These are phyloP conservation scores for Aureobasidium sp. DNA, from an alignment of 2,329 filamentous ascomycete species.

Conservation along the genomic window DNA sequence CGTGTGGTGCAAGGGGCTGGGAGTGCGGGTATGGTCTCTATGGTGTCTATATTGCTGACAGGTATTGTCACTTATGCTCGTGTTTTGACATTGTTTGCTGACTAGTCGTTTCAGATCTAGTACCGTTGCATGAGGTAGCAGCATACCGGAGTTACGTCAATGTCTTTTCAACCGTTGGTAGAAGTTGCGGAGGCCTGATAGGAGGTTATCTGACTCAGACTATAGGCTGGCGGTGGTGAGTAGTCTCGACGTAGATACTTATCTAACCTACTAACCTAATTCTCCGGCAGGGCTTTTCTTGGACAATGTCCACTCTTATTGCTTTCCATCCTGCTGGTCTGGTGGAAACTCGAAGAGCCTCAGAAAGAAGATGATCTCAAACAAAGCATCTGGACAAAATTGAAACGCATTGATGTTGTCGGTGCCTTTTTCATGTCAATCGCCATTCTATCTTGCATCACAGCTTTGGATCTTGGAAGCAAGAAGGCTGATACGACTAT, in stretches of 20 bases:
- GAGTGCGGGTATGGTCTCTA: slow-evolving; percentile 38
- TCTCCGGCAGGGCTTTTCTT: slow-evolving; percentile 45
- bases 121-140: slow-evolving; percentile 44
- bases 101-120: slow-evolving; percentile 26
- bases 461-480: slow-evolving; percentile 46
- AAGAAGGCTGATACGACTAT: slow-evolving; percentile 33
- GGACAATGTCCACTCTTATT: slow-evolving; percentile 51
- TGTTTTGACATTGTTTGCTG: background rate
- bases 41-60: slow-evolving; percentile 43
- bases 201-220: slow-evolving; percentile 57
- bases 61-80: background rate
- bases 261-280: background rate
- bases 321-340: slow-evolving; percentile 44
- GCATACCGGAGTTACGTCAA: slow-evolving; percentile 47
- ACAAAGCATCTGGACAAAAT: slow-evolving; percentile 28
- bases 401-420: slow-evolving; percentile 53
- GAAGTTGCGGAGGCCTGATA: slow-evolving; percentile 47
- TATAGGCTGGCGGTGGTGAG: slow-evolving; percentile 59
- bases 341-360: slow-evolving; percentile 24
- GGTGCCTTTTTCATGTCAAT: slow-evolving; percentile 44
- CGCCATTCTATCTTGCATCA: slow-evolving; percentile 39
- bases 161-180: slow-evolving; percentile 43
- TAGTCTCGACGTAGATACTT: background rate
- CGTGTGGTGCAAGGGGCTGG: slow-evolving; percentile 39
- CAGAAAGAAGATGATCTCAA: slow-evolving; percentile 19